phyloP scores from a whole-genome alignment of 1,284 basidiomycete species.

The Inonotus obliquus region DNA sequence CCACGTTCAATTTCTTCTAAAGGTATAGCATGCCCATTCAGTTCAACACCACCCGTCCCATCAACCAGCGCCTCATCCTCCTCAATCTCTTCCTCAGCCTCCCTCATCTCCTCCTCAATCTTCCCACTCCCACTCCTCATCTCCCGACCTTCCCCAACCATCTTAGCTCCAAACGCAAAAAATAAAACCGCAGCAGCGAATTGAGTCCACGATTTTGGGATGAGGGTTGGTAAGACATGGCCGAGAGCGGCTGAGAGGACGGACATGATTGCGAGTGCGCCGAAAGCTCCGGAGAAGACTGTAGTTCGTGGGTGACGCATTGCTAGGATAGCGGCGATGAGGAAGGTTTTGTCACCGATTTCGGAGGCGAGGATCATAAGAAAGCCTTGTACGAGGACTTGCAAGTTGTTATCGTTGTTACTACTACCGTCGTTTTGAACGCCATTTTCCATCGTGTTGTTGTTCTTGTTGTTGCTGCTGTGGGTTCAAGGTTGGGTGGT shows the following conservation, averaged over 20 bases:
- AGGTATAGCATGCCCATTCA: conserved; percentile 42
- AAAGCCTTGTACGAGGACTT: conserved; percentile 73
- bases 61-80: conserved; percentile 55
- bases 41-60: conserved; percentile 31
- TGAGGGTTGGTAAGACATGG: conserved; percentile 75
- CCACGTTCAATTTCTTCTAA: conserved; percentile 64
- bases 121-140: conserved; percentile 78
- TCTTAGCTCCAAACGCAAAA: conserved; percentile 82
- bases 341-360: conserved; percentile 97
- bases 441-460: conserved; percentile 16
- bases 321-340: conserved; percentile 95
- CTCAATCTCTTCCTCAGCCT: conserved; percentile 87
- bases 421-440: conserved; percentile 27
- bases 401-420: conserved; percentile 33
- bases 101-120: conserved; percentile 89
- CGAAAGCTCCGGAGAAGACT: conserved; percentile 89
- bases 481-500: too few species aligned
- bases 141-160: conserved; percentile 73
- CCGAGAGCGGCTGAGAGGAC: conserved; percentile 86
- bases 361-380: conserved; percentile 88
- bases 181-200: conserved; percentile 77
- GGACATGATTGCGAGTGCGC: conserved; percentile 89
- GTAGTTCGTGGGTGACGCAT: conserved; percentile 86
- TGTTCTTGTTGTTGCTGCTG: background rate
- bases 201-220: conserved; percentile 80